A percentile compares a stretch with the other conserved stretches of the same genome.
These are phyloP conservation scores for Tieghemostelium lacteum DNA, from an alignment of 78 protist species.

Conservation along the genomic window DNA sequence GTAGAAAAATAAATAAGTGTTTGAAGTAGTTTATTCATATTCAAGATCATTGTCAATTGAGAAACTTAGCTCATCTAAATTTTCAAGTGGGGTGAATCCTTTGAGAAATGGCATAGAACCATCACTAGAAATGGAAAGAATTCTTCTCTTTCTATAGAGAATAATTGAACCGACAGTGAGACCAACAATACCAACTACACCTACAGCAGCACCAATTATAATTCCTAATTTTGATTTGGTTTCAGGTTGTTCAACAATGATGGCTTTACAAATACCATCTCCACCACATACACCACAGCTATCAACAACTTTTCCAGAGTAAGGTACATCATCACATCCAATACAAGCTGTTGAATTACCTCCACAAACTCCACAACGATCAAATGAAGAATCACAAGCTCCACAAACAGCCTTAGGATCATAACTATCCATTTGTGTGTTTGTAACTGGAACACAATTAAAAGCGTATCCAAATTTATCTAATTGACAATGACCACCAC, in stretches of 20 bases:
- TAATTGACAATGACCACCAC: slow-evolving; percentile 44
- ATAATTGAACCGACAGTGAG: not conserved
- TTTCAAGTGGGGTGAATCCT: not conserved
- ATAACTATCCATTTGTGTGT: not conserved
- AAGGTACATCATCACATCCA: slow-evolving; percentile 40
- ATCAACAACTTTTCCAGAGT: slow-evolving; percentile 15
- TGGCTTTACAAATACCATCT: not conserved
- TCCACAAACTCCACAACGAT: slow-evolving; percentile 47
- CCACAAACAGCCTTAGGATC: not conserved
- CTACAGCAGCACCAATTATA: not conserved
- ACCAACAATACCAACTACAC: not conserved
- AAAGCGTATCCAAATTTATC: slow-evolving; percentile 20
- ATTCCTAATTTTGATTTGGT: not conserved
- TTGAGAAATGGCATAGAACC: not conserved
- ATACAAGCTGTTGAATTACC: slow-evolving; percentile 1
- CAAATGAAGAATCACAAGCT: slow-evolving; percentile 3
- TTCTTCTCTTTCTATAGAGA: not conserved
- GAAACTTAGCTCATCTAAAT: not conserved
- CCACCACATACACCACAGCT: slow-evolving; percentile 34
- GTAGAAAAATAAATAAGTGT: no score
- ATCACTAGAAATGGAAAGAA: not conserved
- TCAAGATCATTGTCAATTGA: not conserved
- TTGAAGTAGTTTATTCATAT: no score
- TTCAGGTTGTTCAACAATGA: not conserved
- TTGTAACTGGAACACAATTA: not conserved